phyloP scores from a whole-genome alignment of 768 basidiomycete genomes.

The Rhizopogon roseolus region DNA sequence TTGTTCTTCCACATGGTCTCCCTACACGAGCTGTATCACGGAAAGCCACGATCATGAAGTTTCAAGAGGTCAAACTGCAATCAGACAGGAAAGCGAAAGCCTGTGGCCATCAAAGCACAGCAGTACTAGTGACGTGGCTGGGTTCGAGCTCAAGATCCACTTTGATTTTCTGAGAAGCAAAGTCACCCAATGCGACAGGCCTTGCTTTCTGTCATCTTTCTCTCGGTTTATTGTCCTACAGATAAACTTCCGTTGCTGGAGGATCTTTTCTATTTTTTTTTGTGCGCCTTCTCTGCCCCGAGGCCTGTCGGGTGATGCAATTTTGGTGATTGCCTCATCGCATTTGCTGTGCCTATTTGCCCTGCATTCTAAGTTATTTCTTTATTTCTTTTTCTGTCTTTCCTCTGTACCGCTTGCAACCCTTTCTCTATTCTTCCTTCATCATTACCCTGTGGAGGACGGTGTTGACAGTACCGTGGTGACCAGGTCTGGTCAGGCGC shows the following conservation, averaged over 20 bases:
- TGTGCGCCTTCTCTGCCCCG: background rate
- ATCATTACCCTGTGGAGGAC: background rate
- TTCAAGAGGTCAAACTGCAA: background rate
- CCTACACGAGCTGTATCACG: background rate
- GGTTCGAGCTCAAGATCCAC: background rate
- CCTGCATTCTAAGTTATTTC: conserved; percentile 27
- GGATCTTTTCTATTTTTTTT: conserved; percentile 1
- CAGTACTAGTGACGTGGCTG: background rate
- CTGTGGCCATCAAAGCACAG: background rate
- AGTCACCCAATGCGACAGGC: background rate
- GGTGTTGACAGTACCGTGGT: background rate
- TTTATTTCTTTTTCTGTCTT: conserved; percentile 21
- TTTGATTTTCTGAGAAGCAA: background rate
- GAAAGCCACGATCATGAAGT: background rate
- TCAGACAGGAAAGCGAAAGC: background rate
- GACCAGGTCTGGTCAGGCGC: conserved; percentile 13
- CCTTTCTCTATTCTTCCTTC: conserved; percentile 6
- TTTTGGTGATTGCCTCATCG: conserved; percentile 1
- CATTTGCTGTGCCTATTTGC: conserved; percentile 4
- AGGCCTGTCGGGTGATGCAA: background rate
- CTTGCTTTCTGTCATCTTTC: conserved; percentile 11
- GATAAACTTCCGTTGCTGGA: conserved; percentile 7
- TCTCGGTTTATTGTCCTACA: background rate
- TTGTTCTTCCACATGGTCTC: conserved; percentile 1
- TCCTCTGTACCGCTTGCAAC: conserved; percentile 23